Evolutionary conservation across 2,329 filamentous ascomycete genomes (phyloP), one percentile per base, ranked within the genome.

Genomic region (Iodosphaeria phyllophila): DNA sequence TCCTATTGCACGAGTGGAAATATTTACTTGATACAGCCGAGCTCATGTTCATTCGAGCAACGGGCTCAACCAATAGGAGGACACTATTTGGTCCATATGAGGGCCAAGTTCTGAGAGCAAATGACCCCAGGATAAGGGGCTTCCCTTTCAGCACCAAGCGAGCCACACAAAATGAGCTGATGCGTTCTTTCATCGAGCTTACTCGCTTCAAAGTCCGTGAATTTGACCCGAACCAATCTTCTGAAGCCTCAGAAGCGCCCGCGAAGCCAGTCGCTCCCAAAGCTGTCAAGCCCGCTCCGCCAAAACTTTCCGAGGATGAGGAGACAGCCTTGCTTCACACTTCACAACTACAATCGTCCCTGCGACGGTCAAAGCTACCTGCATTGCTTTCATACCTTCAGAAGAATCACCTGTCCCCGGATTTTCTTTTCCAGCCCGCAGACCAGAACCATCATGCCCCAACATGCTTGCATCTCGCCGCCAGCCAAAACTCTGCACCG

Each of bases 131-230:
- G 18, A 61, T 92, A 39, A 65, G 89, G 28, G 75, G 79, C 0
- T 93, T 98, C 33, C 89, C 89, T 0, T 98, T 98, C 47, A 92
- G 66, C 46, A 98, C 89, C 6, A 67, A 83, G 8, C 64, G 89
- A 29, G 82, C 89, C 1, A 98, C 89, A 0, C 84, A 95, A 42
- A 79, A 76, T 23, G 89, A 98, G 48, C 69, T 98, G 0, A 89
- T 95, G 76, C 70, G 86, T 19, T 77, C 77, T 1, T 98, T 93
- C 40, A 77, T 92, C 32, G 89, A 98, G 52, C 62, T 98, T 16
- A 98, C 89, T 0, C 63, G 89, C 10, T 63, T 93, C 10, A 93
- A 98, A 48, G 63, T 92, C 23, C 71, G 69, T 24, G 74, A 78
- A 32, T 64, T 95, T 15, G 64, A 79, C 29, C 75, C 82, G 33